Conservation (phyloP, 169 alveolate genomes). For the Eimeria acervulina region DNA sequence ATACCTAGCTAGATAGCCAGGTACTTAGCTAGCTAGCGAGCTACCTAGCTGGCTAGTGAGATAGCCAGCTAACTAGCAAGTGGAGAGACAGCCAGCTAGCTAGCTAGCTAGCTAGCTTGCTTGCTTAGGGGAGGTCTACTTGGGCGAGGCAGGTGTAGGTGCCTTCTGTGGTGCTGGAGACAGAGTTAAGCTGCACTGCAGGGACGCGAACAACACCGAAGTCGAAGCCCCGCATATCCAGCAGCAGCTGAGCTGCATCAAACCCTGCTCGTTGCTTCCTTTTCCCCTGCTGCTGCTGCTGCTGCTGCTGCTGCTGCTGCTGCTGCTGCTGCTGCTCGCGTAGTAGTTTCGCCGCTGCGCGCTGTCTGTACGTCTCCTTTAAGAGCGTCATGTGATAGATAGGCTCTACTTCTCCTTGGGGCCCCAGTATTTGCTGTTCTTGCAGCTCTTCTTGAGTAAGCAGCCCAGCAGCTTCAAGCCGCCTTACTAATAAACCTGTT, state of each 20-base stretch:
- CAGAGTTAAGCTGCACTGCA: neutral
- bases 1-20: too few relatives aligned
- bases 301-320: neutral
- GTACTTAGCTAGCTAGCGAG: too few relatives aligned
- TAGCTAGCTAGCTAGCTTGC: neutral
- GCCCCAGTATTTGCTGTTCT: neutral
- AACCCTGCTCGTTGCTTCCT: neutral
- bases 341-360: neutral
- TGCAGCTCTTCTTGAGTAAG: neutral
- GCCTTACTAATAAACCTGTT: neutral
- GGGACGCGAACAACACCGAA: neutral
- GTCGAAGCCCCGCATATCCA: constrained; percentile 34
- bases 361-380: neutral
- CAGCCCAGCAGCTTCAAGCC: neutral
- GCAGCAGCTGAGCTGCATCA: neutral
- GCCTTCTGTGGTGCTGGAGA: constrained; percentile 8
- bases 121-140: neutral
- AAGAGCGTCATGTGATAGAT: constrained; percentile 27
- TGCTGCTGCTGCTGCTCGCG: neutral
- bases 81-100: too few relatives aligned
- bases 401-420: neutral
- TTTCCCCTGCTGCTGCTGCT: neutral
- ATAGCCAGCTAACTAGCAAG: too few relatives aligned
- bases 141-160: neutral
- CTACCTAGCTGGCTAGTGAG: too few relatives aligned